These are phyloP conservation scores for Blastocystis hominis DNA, from an alignment of 352 stramenopile genomes.

Conservation along the genomic window DNA sequence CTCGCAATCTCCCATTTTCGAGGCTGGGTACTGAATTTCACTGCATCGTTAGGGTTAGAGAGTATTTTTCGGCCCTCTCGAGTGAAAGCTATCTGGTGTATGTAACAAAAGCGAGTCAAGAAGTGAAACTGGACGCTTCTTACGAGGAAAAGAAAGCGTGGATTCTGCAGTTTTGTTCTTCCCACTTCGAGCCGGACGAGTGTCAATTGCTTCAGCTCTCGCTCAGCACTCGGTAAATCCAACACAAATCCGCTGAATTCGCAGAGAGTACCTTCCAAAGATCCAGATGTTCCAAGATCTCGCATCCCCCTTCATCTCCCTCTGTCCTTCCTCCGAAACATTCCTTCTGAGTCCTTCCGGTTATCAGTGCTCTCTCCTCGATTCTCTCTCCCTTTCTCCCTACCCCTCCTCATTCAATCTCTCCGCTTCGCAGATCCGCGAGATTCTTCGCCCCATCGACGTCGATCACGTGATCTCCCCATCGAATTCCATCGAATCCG, in stretches of 20 bases:
- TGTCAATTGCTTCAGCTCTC: conserved; percentile 25
- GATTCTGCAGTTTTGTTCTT: background rate
- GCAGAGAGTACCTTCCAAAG: conserved; percentile 28
- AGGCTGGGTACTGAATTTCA: background rate
- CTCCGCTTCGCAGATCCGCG: background rate
- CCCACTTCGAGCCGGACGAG: background rate
- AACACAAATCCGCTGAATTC: background rate
- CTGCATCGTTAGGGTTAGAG: background rate
- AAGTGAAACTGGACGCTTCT: background rate
- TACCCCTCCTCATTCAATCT: conserved; percentile 1
- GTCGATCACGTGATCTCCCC: background rate
- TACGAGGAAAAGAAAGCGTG: background rate
- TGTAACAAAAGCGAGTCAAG: background rate
- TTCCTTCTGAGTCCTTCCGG: background rate
- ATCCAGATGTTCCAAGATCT: conserved; percentile 28
- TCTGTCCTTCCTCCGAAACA: background rate
- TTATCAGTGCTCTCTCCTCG: background rate
- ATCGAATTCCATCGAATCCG: background rate
- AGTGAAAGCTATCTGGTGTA: background rate
- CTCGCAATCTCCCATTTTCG: background rate
- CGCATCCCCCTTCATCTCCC: background rate
- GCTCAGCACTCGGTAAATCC: background rate
- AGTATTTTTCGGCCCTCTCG: background rate
- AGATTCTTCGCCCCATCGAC: background rate
- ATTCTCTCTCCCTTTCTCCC: background rate